phyloP scores from a whole-genome alignment of 805 yeast genomes.

The Kodamaea nitidulidarum region DNA sequence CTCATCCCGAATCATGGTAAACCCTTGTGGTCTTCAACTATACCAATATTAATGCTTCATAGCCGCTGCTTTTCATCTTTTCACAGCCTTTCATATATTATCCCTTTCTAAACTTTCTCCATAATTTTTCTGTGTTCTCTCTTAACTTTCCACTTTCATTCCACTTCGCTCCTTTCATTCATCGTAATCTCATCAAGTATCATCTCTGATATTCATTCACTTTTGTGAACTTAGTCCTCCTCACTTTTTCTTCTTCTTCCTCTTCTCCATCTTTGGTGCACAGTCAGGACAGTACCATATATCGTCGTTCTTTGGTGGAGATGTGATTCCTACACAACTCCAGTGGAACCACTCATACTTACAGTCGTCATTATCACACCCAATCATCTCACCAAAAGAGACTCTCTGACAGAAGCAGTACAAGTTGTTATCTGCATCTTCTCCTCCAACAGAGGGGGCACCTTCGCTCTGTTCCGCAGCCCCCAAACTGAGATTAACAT shows the following conservation, averaged over 20 bases:
- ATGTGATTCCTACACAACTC: conserved; percentile 84
- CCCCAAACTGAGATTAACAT: conserved; percentile 8
- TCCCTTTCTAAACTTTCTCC: too few relatives aligned
- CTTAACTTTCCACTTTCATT: too few relatives aligned
- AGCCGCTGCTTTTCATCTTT: too few relatives aligned
- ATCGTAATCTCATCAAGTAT: neutral
- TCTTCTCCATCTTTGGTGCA: conserved; percentile 44
- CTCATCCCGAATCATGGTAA: too few relatives aligned
- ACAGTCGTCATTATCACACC: conserved; percentile 89
- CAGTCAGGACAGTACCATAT: conserved; percentile 92
- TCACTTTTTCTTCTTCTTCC: conserved; percentile 39
- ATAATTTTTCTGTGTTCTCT: too few relatives aligned
- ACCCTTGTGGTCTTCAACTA: too few relatives aligned
- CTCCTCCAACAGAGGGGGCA: conserved; percentile 20
- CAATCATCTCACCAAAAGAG: conserved; percentile 94
- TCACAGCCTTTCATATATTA: too few relatives aligned
- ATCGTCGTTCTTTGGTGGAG: conserved; percentile 80
- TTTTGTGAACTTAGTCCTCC: too few relatives aligned
- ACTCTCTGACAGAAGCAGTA: conserved; percentile 94
- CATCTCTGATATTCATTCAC: too few relatives aligned
- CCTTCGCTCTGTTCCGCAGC: conserved; percentile 34
- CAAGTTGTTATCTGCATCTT: conserved; percentile 38
- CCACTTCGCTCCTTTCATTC: too few relatives aligned
- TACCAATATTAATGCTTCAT: too few relatives aligned
- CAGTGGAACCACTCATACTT: conserved; percentile 94